Percentiles rank a stretch among this genome's conserved stretches.
Conservation (phyloP, 805 yeast species). For the Schwanniomyces polymorphus region DNA sequence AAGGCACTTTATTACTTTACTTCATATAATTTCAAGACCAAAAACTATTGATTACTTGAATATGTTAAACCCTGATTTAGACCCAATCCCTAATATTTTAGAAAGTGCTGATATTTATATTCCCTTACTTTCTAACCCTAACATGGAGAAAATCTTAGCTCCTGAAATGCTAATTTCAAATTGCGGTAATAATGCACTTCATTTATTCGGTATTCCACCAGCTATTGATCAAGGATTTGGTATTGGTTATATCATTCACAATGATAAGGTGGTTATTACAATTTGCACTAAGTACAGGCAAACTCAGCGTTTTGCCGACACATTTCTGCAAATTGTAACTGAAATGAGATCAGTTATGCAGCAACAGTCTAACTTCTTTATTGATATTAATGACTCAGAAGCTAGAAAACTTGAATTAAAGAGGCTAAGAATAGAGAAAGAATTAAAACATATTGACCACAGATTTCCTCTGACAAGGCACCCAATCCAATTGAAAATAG, state of each 20-base stretch:
- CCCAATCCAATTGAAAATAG: slow-evolving; percentile 24
- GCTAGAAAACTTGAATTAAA: slow-evolving; percentile 33
- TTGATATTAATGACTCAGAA: slow-evolving; percentile 31
- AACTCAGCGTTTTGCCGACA: slow-evolving; percentile 72
- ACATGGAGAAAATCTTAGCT: slow-evolving; percentile 30
- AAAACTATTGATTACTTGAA: slow-evolving; percentile 36
- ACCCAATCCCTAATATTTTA: slow-evolving; percentile 24
- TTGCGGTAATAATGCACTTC: slow-evolving; percentile 89
- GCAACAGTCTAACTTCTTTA: slow-evolving; percentile 32
- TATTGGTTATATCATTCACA: slow-evolving; percentile 86
- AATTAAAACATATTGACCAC: slow-evolving; percentile 27
- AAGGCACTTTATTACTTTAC: slow-evolving; percentile 66
- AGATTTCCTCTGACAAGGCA: slow-evolving; percentile 20
- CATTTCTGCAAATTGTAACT: slow-evolving; percentile 59
- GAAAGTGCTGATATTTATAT: slow-evolving; percentile 10
- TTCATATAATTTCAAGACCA: slow-evolving; percentile 53
- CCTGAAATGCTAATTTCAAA: slow-evolving; percentile 63
- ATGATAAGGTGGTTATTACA: slow-evolving; percentile 74
- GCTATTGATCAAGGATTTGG: slow-evolving; percentile 90
- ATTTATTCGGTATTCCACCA: slow-evolving; percentile 90
- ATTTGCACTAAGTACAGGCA: slow-evolving; percentile 88
- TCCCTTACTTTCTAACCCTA: slow-evolving; percentile 34
- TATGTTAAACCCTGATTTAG: slow-evolving; percentile 31
- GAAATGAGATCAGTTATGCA: slow-evolving; percentile 56
- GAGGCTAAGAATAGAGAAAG: slow-evolving; percentile 32